Conservation (phyloP, 176 grass and related monocot species). For the Oryza rufipogon region DNA sequence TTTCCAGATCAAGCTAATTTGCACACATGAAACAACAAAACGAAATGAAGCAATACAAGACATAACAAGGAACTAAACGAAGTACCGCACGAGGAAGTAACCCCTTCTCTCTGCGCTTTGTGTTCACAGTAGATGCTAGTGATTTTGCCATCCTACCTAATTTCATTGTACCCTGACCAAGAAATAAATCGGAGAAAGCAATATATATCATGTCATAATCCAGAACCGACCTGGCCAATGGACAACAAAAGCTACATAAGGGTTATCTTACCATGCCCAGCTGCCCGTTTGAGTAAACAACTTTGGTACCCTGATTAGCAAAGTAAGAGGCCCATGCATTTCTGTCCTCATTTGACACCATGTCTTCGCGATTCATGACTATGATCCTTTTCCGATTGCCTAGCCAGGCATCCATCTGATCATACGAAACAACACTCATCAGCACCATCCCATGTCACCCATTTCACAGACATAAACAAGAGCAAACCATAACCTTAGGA, state of each 20-base stretch:
- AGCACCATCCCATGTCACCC: background rate
- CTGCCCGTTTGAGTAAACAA: slow-evolving; percentile 87
- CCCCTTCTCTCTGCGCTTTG: slow-evolving; percentile 87
- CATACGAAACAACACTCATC: slow-evolving; percentile 32
- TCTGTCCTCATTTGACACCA: slow-evolving; percentile 82
- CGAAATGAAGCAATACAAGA: background rate
- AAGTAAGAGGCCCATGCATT: slow-evolving; percentile 95
- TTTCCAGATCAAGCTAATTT: slow-evolving; percentile 5
- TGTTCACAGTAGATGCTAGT: slow-evolving; percentile 77
- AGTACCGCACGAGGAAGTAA: slow-evolving; percentile 90
- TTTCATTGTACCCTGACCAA: slow-evolving; percentile 87
- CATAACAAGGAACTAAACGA: slow-evolving; percentile 35
- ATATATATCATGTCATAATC: background rate
- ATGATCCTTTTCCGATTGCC: slow-evolving; percentile 84
- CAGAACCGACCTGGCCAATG: background rate
- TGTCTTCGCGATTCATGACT: slow-evolving; percentile 96
- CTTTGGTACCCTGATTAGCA: slow-evolving; percentile 78
- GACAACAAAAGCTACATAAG: slow-evolving; percentile 13
- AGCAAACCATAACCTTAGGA: slow-evolving; percentile 72
- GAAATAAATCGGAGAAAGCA: slow-evolving; percentile 16
- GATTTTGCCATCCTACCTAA: slow-evolving; percentile 89
- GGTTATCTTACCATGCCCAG: slow-evolving; percentile 83
- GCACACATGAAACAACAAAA: slow-evolving; percentile 11
- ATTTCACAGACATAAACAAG: slow-evolving; percentile 10
- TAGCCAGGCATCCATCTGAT: slow-evolving; percentile 94